A percentile compares a stretch with the other conserved stretches of the same genome.
Conservation (phyloP, 495 filamentous ascomycete species). For the Podospora comata region DNA sequence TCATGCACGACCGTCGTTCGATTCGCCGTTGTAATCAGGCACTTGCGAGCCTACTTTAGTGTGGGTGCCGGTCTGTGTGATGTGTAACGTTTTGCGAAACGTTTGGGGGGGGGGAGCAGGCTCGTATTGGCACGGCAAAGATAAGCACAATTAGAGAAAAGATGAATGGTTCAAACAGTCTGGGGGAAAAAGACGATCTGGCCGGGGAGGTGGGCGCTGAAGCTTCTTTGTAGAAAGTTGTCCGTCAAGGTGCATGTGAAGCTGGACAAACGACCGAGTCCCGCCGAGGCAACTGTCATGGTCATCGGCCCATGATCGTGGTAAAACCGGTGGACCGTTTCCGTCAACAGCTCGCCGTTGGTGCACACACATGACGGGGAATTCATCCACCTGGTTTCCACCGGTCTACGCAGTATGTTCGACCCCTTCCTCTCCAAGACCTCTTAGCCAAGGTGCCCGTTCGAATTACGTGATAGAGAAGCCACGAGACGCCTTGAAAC, state of each 20-base stretch:
- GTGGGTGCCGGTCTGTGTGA: conserved; percentile 3
- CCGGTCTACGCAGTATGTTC: neutral
- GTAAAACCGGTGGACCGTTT: conserved; percentile 6
- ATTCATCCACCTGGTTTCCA: conserved; percentile 6
- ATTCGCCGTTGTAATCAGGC: conserved; percentile 19
- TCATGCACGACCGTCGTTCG: conserved; percentile 21
- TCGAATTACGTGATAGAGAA: neutral
- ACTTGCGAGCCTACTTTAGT: conserved; percentile 2
- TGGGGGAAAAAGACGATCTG: neutral
- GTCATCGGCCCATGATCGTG: conserved; percentile 7
- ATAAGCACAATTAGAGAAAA: neutral
- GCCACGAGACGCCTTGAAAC: neutral
- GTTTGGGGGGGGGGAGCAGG: neutral
- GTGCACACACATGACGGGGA: conserved; percentile 2
- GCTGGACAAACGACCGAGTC: conserved; percentile 19
- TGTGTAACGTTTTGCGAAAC: conserved; percentile 7
- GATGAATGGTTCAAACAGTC: neutral
- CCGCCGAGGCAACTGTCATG: conserved; percentile 24
- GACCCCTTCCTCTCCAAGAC: neutral
- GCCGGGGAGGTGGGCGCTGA: neutral
- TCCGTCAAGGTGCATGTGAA: conserved; percentile 26
- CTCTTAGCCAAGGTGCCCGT: neutral
- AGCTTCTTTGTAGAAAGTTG: neutral
- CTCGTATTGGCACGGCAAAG: neutral
- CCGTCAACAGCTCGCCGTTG: neutral